A percentile compares a stretch with the other conserved stretches of the same genome.
Evolutionary conservation across 2,329 filamentous ascomycete genomes (phyloP).

Genomic region (Diaporthe ilicicola): DNA sequence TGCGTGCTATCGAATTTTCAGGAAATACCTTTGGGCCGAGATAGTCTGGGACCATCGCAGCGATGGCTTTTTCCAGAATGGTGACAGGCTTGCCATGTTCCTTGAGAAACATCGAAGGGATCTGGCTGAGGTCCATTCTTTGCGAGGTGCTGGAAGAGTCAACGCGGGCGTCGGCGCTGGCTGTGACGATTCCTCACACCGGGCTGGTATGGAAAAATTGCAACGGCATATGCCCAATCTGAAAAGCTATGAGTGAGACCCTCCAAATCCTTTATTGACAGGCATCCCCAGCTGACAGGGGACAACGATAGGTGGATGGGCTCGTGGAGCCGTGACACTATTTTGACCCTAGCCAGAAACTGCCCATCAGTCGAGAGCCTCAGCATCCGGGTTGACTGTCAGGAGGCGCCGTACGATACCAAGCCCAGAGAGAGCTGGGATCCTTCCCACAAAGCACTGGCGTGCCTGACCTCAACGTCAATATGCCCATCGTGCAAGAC

Average conservation of each 20-base stretch:
- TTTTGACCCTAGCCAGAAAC: neutral
- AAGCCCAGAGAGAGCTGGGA: neutral
- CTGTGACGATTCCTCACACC: neutral
- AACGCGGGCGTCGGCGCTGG: neutral
- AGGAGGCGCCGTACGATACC: neutral
- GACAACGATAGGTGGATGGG: neutral
- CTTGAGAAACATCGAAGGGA: neutral
- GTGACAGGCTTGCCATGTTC: neutral
- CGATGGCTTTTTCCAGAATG: neutral
- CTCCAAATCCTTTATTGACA: neutral
- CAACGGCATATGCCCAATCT: neutral
- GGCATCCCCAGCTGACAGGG: neutral
- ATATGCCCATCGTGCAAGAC: neutral
- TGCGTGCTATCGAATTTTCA: neutral
- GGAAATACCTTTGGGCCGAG: conserved; percentile 2
- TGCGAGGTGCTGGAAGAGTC: neutral
- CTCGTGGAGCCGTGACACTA: neutral
- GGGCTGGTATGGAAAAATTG: neutral
- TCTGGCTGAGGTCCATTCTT: neutral
- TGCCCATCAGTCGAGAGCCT: conserved; percentile 13
- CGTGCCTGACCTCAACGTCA: neutral
- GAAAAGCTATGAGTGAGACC: neutral
- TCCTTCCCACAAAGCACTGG: neutral
- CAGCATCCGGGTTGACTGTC: neutral
- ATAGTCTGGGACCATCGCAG: conserved; percentile 11